Evolutionary conservation across 345 rosid genomes (phyloP), one percentile per base, ranked within the genome.

Genomic region (Lumnitzera racemosa): DNA sequence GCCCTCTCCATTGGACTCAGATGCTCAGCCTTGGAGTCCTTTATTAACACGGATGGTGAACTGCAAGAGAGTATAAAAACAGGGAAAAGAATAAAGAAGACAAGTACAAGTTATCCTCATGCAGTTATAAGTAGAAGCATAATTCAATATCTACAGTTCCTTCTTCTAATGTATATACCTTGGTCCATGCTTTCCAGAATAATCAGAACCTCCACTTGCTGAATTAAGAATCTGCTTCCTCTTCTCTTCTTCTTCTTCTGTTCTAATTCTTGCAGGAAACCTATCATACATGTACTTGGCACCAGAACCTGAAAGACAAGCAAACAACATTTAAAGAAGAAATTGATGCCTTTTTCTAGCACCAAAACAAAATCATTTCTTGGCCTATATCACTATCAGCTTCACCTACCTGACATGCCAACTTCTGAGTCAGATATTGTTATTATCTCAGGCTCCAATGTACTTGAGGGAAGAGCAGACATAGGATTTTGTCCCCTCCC

Each of bases 1-100:
- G 96, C 96, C 76, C 99, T 88, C 84, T 94, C 99, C 75, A 76
- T 80, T 54, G 99, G 88, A 74, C 94, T 92, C 66, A 86, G 80
- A 72, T 67, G 65, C 51, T 83, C 88, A 74, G 70, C 69, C 69
- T 83, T 76, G 41, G 86, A 24, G 55, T 81, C 83, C 72, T 80
- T 84, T 67, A 71, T 72, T 62, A 78, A 71, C 57, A 80, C 71
- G 16, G 87, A 78, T 46, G 96, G 92, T 60, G 94, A 86, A 72
- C 97, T 94, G 83, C 71, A 62, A 61, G 53, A 71, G 51, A 53
- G 49, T 15, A 69, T 53, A 57, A 31, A 53, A 64, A 3, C 47
- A 11, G 51, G 51, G 3, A 74, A 55, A 59, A 53, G 59, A 36
- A 36, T 29, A 29, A 36, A 4, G 10, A 36, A 36, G 11, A 36